Evolutionary conservation across 2,329 filamentous ascomycete genomes (phyloP).

Genomic region (Penicillium expansum): DNA sequence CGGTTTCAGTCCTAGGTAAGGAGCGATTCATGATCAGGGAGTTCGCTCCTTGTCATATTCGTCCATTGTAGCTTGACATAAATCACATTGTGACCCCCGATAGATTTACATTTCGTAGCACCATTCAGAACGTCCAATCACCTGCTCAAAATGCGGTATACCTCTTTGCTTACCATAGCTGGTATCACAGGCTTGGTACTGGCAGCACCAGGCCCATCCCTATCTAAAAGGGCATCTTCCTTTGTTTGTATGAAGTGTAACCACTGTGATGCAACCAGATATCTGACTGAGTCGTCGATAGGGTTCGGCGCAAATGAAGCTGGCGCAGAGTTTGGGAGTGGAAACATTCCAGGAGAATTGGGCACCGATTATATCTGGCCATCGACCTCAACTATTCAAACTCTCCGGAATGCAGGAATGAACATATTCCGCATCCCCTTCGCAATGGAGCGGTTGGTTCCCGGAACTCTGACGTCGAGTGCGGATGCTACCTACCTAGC

Average conservation of each 20-base stretch:
- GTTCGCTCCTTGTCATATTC: background rate
- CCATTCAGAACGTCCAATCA: background rate
- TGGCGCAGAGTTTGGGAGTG: conserved; percentile 18
- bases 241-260: background rate
- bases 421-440: conserved; percentile 28
- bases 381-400: conserved; percentile 19
- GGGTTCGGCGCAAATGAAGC: conserved; percentile 22
- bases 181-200: background rate
- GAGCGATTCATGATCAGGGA: background rate
- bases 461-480: conserved; percentile 18
- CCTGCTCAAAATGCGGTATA: background rate
- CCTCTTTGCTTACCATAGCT: background rate
- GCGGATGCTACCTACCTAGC: conserved; percentile 22
- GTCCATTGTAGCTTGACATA: background rate
- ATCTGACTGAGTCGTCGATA: conserved; percentile 17
- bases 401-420: conserved; percentile 21
- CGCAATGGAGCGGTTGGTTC: conserved; percentile 25
- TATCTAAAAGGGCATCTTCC: background rate
- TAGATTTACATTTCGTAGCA: background rate
- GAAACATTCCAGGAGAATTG: conserved; percentile 12
- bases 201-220: background rate
- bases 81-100: background rate
- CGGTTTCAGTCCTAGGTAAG: background rate
- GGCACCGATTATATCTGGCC: conserved; percentile 26
- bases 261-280: background rate